Base-by-base conservation (phyloP, 352 stramenopile species). In the Globisporangium irregulare region DNA sequence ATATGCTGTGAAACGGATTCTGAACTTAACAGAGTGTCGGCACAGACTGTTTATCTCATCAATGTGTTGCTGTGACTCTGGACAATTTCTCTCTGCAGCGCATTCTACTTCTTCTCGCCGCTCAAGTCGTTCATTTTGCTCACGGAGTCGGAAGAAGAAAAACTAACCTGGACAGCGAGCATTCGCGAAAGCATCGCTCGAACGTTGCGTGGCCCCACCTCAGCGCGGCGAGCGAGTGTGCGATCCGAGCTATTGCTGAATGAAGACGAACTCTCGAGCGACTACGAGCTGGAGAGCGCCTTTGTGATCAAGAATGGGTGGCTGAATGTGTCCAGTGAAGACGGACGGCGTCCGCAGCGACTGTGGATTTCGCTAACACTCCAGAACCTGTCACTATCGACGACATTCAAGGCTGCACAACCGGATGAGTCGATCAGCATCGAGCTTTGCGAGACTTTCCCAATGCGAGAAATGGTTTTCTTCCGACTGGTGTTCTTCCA, bases 301-400 rank as follows among this genome's bases (percentile, higher is more conserved):
- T 82, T 93, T 57, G 82, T 90, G 41, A 94, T 95, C 71, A 95
- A 95, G 74, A 92, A 93, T 46, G 88, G 88, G 4, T 95, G 88
- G 88, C 72, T 95, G 18, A 93, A 93, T 41, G 80, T 93, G 3
- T 78, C 75, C 43, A 77, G 69, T 20, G 75, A 78, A 3, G 73
- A 80, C 22, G 73, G 73, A 22, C 76, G 69, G 24, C 65, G 64
- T 18, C 75, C 71, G 27, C 82, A 84, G 22, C 77, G 86, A 3
- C 64, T 92, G 57, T 94, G 86, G 86, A 87, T 92, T 65, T 91
- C 86, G n/a, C 70, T 94, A 55, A 92, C 82, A 54, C 71, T 94
- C 63, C 82, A 94, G 73, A 84, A 64, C 4, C 63, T 94, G n/a
- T 82, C 86, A 10, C 71, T 94, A 48, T 73, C 76, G n/a, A 75